Evolutionary conservation across 768 basidiomycete genomes (phyloP), one percentile per base, ranked within the genome.

Genomic region (Lactarius evosmus): DNA sequence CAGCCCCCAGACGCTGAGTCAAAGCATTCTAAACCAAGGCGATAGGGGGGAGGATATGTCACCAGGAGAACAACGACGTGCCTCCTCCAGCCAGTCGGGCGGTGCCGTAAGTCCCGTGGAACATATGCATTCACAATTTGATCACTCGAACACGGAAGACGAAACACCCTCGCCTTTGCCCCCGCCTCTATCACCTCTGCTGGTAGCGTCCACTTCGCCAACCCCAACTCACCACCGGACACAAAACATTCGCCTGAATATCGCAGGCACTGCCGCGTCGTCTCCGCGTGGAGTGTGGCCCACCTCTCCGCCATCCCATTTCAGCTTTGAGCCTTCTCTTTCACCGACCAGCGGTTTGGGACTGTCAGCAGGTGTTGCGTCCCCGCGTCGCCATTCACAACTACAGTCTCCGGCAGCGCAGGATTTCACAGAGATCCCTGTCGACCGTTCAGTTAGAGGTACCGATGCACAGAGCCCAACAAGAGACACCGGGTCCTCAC

Each of bases 281-380:
- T 60, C 54, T 41, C 53, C 44, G 12, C 58, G 22, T 50, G 27
- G 17, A 16, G 11, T 30, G 29, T 33, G 46, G 53, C n/a, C 46
- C 19, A 19, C 38, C 3, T 56, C 41, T 12, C 38, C 30, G 12
- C 22, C 34, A 27, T 40, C 46, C 1, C 32, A 38, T 32, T 14
- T 27, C n/a, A 36, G 54, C 8, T 32, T 25, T 29, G 54, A 36
- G n/a, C 14, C 2, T 3, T 36, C 59, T 30, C 14, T 3, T 41
- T 51, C 55, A 9, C 5, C 50, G n/a, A 38, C 3, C 34, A 61
- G 34, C 12, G 55, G 54, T 32, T 57, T 65, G 32, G 60, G 55
- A 4, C 33, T 65, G 16, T 54, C 36, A 7, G 51, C 56, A 52
- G 49, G n/a, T 36, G 27, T n/a, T 8, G 19, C 19, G 16, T 55